Conservation (phyloP, 495 filamentous ascomycete genomes). For the Hyaloscypha bicolor region DNA sequence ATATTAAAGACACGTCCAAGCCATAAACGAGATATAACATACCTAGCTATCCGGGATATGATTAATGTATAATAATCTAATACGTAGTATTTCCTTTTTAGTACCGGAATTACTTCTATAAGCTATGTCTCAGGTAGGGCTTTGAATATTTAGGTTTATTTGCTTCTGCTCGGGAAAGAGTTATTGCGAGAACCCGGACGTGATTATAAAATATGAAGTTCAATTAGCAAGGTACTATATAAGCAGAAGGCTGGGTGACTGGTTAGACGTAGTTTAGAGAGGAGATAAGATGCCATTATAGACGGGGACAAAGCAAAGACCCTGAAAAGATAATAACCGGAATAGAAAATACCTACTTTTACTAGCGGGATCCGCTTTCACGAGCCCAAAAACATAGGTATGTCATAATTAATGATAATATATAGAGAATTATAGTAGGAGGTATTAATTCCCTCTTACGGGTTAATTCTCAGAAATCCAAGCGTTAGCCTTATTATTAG, state of each 20-base stretch:
- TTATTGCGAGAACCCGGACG: slow-evolving; percentile 1
- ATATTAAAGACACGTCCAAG: slow-evolving; percentile 15
- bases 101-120: slow-evolving; percentile 2
- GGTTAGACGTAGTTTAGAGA: slow-evolving; percentile 1
- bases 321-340: background rate
- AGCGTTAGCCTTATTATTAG: background rate
- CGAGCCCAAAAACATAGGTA: slow-evolving; percentile 1
- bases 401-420: background rate
- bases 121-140: background rate
- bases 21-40: slow-evolving; percentile 9
- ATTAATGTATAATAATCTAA: background rate
- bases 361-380: slow-evolving; percentile 1
- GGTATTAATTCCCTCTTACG: background rate
- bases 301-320: background rate
- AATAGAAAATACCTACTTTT: background rate
- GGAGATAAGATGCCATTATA: background rate
- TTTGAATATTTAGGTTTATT: slow-evolving; percentile 2
- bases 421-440: background rate
- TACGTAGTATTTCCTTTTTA: slow-evolving; percentile 3
- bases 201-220: slow-evolving; percentile 2
- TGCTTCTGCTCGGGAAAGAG: slow-evolving; percentile 2
- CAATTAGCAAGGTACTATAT: background rate
- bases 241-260: slow-evolving; percentile 1
- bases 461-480: background rate
- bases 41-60: background rate